phyloP scores from a whole-genome alignment of 768 basidiomycete genomes.

The Leccinum arenicola region DNA sequence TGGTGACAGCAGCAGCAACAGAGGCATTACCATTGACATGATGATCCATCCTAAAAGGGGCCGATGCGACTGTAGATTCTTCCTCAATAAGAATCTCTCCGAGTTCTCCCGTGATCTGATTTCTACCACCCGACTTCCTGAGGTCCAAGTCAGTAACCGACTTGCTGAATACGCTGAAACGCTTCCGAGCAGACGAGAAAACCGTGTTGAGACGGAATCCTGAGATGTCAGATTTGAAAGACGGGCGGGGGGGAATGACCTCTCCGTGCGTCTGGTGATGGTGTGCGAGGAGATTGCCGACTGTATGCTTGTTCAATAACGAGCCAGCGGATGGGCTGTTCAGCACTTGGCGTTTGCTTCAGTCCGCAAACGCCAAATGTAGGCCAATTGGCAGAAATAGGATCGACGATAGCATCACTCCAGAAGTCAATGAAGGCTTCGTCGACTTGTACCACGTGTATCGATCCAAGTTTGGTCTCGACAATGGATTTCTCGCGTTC shows the following conservation, averaged over 20 bases:
- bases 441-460: conserved; percentile 55
- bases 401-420: conserved; percentile 71
- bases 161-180: conserved; percentile 59
- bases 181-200: conserved; percentile 52
- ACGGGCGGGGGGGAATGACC: conserved; percentile 44
- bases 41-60: conserved; percentile 28
- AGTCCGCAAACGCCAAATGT: conserved; percentile 70
- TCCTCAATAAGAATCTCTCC: conserved; percentile 66
- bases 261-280: conserved; percentile 25
- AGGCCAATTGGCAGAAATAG: conserved; percentile 64
- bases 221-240: conserved; percentile 42
- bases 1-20: conserved; percentile 20
- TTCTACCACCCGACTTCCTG: conserved; percentile 34
- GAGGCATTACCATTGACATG: conserved; percentile 24
- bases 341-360: conserved; percentile 33
- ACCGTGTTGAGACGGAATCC: conserved; percentile 38
- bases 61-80: conserved; percentile 22
- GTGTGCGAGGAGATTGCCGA: conserved; percentile 30
- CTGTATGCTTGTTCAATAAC: conserved; percentile 63
- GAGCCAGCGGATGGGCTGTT: conserved; percentile 53
- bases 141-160: conserved; percentile 18
- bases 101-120: conserved; percentile 58
- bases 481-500: conserved; percentile 14
- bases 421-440: conserved; percentile 85
- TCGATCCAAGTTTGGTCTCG: conserved; percentile 40